Conservation (phyloP, 2,329 filamentous ascomycete species). For the Apiospora marii region DNA sequence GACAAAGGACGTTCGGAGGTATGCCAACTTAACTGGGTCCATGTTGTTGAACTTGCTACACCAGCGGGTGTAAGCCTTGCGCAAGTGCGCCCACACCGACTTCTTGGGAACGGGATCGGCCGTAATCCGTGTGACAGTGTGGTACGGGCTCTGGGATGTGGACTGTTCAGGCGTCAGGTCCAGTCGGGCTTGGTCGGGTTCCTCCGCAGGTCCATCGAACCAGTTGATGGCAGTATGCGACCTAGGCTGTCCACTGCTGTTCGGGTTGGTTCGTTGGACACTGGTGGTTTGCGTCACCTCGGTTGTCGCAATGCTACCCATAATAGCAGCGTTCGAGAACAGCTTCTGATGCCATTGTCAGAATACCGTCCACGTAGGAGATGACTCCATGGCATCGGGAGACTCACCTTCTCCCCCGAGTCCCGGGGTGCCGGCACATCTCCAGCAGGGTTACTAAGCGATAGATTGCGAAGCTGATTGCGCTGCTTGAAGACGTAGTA, state of each 20-base stretch:
- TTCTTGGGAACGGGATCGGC: conserved; percentile 35
- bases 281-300: conserved; percentile 43
- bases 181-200: background rate
- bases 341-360: conserved; percentile 35
- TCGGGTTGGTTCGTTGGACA: conserved; percentile 37
- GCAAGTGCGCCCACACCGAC: conserved; percentile 29
- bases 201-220: conserved; percentile 40
- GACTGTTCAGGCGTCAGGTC: background rate
- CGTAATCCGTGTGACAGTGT: conserved; percentile 41
- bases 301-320: conserved; percentile 42
- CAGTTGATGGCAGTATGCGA: conserved; percentile 32
- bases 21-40: conserved; percentile 67
- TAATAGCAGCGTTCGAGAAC: conserved; percentile 41
- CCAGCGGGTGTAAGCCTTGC: conserved; percentile 36
- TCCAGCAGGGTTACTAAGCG: conserved; percentile 50
- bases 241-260: background rate
- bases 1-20: conserved; percentile 67
- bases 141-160: conserved; percentile 32
- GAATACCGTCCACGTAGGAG: background rate
- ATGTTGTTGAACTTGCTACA: conserved; percentile 47
- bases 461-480: conserved; percentile 58
- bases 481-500: conserved; percentile 67
- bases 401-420: conserved; percentile 43
- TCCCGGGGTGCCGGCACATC: conserved; percentile 37
- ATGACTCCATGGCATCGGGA: background rate